Evolutionary conservation across 495 filamentous ascomycete genomes (phyloP), one percentile per base, ranked within the genome.

Genomic region (Tirmania nivea): DNA sequence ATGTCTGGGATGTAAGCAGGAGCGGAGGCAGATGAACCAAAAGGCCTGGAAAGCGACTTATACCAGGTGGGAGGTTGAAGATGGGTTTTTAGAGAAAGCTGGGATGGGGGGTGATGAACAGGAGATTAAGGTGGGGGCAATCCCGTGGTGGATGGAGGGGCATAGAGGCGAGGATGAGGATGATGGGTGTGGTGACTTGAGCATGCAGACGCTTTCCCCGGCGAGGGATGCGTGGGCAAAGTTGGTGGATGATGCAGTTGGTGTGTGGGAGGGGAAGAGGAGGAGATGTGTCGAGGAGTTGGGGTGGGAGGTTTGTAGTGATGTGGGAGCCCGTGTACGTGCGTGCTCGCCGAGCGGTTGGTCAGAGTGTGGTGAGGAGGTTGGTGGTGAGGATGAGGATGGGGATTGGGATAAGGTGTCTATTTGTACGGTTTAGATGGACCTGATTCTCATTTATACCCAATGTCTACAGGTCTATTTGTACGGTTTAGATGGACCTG

Each of bases 181-280:
- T 14, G 1, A 19, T 14, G 39, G 39, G 39, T 14, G 39, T 14
- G 39, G 8, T 45, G 39, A 19, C 4, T 8, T 14, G 39, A 45
- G 39, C 14, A 6, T 14, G 39, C 39, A 19, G 39, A 45, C 9
- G 17, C 17, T 31, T 31, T 7, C 25, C 25, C 25, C 25, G 25
- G 25, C 39, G 39, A 19, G 39, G 9, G 12, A 45, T 45, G 39
- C 14, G 12, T 45, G 39, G 39, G 17, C 25, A 31, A 31, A 31
- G 25, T 7, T 14, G 39, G 39, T 45, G 39, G 39, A 45, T 45
- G 39, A 14, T 14, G 12, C 39, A 4, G 12, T 14, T 45, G 39
- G 39, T 8, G 39, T 45, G 39, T 3, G 73, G 73, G 50, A 76
- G 72, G 37, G 69, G 57, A 76, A 71, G 47, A 68, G 68, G 49